These are phyloP conservation scores for Amylostereum areolatum DNA, from an alignment of 1,284 basidiomycete species.

Conservation along the genomic window DNA sequence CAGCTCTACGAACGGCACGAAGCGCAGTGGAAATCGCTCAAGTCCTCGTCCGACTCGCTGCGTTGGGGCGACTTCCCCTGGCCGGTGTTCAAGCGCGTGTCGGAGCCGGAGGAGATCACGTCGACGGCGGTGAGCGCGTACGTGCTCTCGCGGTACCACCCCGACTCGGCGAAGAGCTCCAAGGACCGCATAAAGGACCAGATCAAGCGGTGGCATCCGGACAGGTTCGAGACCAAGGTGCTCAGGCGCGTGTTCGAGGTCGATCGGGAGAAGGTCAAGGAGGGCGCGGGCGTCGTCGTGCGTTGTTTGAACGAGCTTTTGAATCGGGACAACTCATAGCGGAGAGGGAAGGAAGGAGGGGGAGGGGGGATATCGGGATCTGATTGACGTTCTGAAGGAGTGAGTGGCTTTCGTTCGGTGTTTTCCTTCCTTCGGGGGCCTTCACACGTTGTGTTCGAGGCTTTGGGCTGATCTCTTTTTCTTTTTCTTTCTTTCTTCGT, in stretches of 20 bases:
- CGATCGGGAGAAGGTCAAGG: constrained; percentile 36
- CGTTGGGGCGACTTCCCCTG: constrained; percentile 64
- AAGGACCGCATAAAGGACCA: constrained; percentile 61
- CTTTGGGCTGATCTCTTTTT: no score
- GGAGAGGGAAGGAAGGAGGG: background rate
- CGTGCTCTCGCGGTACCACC: constrained; percentile 47
- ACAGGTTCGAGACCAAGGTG: constrained; percentile 35
- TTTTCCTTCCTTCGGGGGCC: background rate
- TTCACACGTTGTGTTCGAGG: no score
- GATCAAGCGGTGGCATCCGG: constrained; percentile 42
- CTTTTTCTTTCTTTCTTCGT: no score
- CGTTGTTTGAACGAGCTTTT: constrained; percentile 56
- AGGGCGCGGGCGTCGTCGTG: constrained; percentile 37
- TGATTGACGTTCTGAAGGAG: constrained; percentile 18
- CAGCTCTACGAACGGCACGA: constrained; percentile 52
- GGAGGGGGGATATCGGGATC: background rate
- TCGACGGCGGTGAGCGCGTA: constrained; percentile 49
- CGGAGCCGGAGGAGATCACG: constrained; percentile 52
- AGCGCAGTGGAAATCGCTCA: constrained; percentile 48
- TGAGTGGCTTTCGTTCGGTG: constrained; percentile 7
- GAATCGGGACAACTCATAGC: constrained; percentile 37
- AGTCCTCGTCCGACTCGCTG: constrained; percentile 22
- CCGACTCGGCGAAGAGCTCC: constrained; percentile 34
- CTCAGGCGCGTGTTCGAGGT: constrained; percentile 36
- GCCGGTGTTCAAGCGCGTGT: constrained; percentile 57